Evolutionary conservation across 495 filamentous ascomycete genomes (phyloP).

Genomic region (Evernia prunastri): DNA sequence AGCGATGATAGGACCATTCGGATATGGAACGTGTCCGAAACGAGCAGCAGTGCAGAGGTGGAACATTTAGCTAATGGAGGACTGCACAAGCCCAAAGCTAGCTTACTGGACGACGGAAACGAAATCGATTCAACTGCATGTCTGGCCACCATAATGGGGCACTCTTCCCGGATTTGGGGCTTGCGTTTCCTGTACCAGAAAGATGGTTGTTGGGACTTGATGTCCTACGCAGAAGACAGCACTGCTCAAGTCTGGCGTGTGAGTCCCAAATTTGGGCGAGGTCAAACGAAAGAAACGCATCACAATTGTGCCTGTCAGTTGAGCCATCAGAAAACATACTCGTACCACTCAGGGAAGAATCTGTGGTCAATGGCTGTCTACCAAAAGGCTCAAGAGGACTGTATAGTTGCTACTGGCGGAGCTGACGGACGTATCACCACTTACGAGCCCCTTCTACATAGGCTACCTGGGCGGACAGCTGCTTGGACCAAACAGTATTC

Average conservation of each 20-base stretch:
- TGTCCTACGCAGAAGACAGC: slow-evolving; percentile 77
- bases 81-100: background rate
- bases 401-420: slow-evolving; percentile 70
- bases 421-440: slow-evolving; percentile 61
- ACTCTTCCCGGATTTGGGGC: slow-evolving; percentile 84
- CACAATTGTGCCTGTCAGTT: background rate
- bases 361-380: slow-evolving; percentile 69
- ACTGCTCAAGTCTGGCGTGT: slow-evolving; percentile 66
- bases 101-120: background rate
- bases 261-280: slow-evolving; percentile 27
- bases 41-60: slow-evolving; percentile 13
- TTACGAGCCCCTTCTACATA: slow-evolving; percentile 21
- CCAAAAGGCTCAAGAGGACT: slow-evolving; percentile 24
- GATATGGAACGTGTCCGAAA: slow-evolving; percentile 72
- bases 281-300: background rate
- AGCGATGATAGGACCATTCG: slow-evolving; percentile 91
- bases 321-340: slow-evolving; percentile 34
- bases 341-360: slow-evolving; percentile 77
- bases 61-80: background rate
- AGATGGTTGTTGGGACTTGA: slow-evolving; percentile 37
- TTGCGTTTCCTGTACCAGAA: slow-evolving; percentile 54
- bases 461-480: background rate
- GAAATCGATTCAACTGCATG: slow-evolving; percentile 19
- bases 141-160: slow-evolving; percentile 70
- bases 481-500: background rate